phyloP scores from a whole-genome alignment of 2,329 filamentous ascomycete species.

The Furcasterigmium sp. region DNA sequence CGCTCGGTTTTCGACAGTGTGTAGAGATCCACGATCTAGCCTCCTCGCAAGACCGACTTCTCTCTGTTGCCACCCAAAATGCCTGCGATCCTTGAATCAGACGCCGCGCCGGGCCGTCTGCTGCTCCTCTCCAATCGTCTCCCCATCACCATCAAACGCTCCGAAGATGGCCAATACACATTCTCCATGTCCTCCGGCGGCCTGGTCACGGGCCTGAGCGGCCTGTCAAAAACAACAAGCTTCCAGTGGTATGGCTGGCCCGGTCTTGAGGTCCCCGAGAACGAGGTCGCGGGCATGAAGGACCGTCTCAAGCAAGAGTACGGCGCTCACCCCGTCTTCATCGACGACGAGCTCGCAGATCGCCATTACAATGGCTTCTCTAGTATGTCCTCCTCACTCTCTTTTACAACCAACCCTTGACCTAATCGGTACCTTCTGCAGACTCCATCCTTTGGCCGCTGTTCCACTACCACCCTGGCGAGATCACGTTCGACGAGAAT shows the following conservation, averaged over 20 bases:
- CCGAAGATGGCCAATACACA: constrained; percentile 84
- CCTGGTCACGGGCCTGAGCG: constrained; percentile 87
- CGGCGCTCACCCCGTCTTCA: constrained; percentile 84
- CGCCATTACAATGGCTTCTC: constrained; percentile 97
- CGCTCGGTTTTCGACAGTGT: too few relatives aligned
- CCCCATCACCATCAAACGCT: constrained; percentile 93
- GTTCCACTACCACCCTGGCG: constrained; percentile 97
- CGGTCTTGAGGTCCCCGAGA: constrained; percentile 82
- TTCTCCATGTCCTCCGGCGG: constrained; percentile 97
- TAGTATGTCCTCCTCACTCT: constrained; percentile 52
- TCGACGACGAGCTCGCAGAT: constrained; percentile 89
- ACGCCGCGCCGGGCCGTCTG: constrained; percentile 44
- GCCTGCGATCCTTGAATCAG: constrained; percentile 28
- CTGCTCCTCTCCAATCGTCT: constrained; percentile 91
- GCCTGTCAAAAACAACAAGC: constrained; percentile 83
- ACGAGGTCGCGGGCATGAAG: constrained; percentile 70
- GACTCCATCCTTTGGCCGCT: constrained; percentile 98
- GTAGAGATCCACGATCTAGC: too few relatives aligned
- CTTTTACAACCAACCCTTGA: constrained; percentile 3
- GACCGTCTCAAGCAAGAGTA: constrained; percentile 81
- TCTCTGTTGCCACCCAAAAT: constrained; percentile 17
- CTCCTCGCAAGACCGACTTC: too few relatives aligned
- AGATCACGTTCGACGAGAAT: constrained; percentile 95
- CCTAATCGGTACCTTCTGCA: constrained; percentile 25
- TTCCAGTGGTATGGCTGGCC: constrained; percentile 99